These are phyloP conservation scores for Globisporangium apiculatum DNA, from an alignment of 352 stramenopile species.

Conservation along the genomic window DNA sequence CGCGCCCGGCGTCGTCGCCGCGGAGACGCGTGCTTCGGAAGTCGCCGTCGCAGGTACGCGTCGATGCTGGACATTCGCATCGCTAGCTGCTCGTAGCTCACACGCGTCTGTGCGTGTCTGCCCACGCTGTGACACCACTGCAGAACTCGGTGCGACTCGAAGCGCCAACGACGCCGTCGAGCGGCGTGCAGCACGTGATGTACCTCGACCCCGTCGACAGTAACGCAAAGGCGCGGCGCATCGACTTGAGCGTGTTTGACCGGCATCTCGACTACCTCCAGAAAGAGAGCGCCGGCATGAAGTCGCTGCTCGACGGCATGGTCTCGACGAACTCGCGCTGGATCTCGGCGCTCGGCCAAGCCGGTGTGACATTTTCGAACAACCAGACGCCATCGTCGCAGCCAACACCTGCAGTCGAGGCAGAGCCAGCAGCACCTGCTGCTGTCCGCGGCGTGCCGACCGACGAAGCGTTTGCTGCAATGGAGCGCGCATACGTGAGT, in stretches of 20 bases:
- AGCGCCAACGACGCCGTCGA: constrained; percentile 6
- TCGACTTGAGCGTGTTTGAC: constrained; percentile 51
- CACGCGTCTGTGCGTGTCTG: background rate
- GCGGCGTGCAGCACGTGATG: constrained; percentile 2
- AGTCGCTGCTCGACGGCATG: constrained; percentile 54
- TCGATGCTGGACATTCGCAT: background rate
- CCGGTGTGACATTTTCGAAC: constrained; percentile 15
- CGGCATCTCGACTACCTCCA: constrained; percentile 62
- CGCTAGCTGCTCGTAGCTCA: background rate
- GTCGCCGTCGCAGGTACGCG: constrained; percentile 2
- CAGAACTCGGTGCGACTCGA: constrained; percentile 17
- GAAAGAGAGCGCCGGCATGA: constrained; percentile 66
- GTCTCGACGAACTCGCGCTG: constrained; percentile 66
- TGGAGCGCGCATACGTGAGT: constrained; percentile 37
- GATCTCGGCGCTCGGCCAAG: constrained; percentile 43
- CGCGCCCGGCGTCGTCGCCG: constrained; percentile 19
- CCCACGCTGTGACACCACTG: background rate
- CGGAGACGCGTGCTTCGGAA: constrained; percentile 11
- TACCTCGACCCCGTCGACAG: constrained; percentile 11
- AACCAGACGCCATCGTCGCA: background rate
- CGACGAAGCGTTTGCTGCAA: constrained; percentile 40
- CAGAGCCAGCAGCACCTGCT: constrained; percentile 4
- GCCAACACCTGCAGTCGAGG: constrained; percentile 1
- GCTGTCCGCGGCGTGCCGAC: constrained; percentile 17
- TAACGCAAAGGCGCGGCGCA: constrained; percentile 15